Evolutionary conservation across 768 basidiomycete genomes (phyloP).

Genomic region (Russula dissimulans): DNA sequence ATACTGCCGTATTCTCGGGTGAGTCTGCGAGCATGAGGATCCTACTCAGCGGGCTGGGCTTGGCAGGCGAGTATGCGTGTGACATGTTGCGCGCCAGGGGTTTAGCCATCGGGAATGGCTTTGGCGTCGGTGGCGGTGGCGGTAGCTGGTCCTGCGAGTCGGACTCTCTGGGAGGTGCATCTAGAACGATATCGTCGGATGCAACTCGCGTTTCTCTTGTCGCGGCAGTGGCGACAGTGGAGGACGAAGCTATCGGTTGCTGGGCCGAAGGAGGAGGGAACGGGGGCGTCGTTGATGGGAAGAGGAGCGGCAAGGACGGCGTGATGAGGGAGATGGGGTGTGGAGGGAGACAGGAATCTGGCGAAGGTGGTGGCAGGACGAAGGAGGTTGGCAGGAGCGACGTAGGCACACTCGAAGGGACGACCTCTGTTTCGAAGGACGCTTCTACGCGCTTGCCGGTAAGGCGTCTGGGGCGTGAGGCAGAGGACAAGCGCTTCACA

Average conservation of each 20-base stretch:
- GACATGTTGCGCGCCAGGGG: conserved; percentile 60
- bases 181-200: background rate
- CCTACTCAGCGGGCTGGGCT: conserved; percentile 72
- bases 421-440: conserved; percentile 46
- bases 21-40: conserved; percentile 66
- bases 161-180: background rate
- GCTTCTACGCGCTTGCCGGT: conserved; percentile 26
- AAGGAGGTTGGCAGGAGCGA: conserved; percentile 56
- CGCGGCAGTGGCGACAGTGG: background rate
- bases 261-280: background rate
- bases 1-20: conserved; percentile 32
- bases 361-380: conserved; percentile 71
- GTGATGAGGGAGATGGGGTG: conserved; percentile 32
- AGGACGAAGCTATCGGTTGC: background rate
- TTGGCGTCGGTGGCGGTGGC: conserved; percentile 18
- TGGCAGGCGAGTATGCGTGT: conserved; percentile 75
- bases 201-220: background rate
- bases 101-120: conserved; percentile 63
- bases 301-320: background rate
- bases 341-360: conserved; percentile 52
- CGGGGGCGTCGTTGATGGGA: conserved; percentile 11
- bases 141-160: conserved; percentile 20
- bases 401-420: conserved; percentile 26
- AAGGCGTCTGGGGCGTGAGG: conserved; percentile 26
- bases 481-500: conserved; percentile 29